phyloP scores from a whole-genome alignment of 306 rosid genomes.

The Cucurbita argyrosperma region DNA sequence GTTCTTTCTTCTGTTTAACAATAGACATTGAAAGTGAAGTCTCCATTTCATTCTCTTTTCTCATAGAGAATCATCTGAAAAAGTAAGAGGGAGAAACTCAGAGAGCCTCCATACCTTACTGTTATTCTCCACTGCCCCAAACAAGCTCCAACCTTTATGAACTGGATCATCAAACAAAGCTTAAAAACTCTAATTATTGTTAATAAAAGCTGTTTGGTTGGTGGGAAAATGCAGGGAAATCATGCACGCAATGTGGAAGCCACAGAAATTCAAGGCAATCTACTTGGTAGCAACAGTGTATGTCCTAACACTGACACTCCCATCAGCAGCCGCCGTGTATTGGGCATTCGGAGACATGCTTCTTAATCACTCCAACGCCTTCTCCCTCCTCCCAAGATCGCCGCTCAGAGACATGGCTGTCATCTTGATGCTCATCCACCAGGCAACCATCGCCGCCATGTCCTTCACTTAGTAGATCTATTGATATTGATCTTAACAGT shows the following conservation, averaged over 20 bases:
- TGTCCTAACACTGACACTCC: constrained; percentile 90
- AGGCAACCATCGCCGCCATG: constrained; percentile 20
- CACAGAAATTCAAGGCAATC: constrained; percentile 83
- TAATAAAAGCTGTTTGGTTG: background rate
- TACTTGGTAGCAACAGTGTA: constrained; percentile 70
- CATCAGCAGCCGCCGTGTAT: constrained; percentile 80
- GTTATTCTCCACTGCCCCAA: background rate
- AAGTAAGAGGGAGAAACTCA: background rate
- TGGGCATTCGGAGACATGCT: constrained; percentile 99
- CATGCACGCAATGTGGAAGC: constrained; percentile 99
- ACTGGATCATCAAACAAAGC: background rate
- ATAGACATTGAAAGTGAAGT: background rate
- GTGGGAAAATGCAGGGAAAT: constrained; percentile 54
- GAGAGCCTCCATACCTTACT: background rate
- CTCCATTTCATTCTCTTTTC: background rate
- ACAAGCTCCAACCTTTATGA: background rate
- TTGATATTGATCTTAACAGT: background rate
- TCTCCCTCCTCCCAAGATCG: constrained; percentile 77
- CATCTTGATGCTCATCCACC: constrained; percentile 87
- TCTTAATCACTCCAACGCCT: constrained; percentile 92
- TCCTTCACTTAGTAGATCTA: background rate
- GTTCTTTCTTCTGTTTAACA: background rate
- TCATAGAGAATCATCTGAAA: background rate
- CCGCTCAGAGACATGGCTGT: constrained; percentile 86
- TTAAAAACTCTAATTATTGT: background rate